Evolutionary conservation across 805 yeast genomes (phyloP).

Genomic region (Kuraishia hungarica): DNA sequence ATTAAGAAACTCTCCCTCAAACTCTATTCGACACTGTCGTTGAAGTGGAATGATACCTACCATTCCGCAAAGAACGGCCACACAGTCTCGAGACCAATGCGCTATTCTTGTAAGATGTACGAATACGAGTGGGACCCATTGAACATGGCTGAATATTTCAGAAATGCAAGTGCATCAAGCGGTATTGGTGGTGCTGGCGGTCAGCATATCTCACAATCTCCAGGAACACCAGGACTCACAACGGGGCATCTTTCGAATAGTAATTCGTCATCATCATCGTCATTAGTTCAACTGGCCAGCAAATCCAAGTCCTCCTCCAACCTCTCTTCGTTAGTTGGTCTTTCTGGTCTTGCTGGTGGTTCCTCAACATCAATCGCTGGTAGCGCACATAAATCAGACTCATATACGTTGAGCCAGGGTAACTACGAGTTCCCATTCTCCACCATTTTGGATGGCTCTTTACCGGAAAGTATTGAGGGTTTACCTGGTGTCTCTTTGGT

Average conservation of each 20-base stretch:
- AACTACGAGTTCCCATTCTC: constrained; percentile 89
- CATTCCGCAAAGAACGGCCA: constrained; percentile 38
- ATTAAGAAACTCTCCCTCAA: constrained; percentile 58
- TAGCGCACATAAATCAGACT: constrained; percentile 10
- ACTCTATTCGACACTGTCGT: constrained; percentile 56
- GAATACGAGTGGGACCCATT: constrained; percentile 75
- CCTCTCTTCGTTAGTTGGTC: constrained; percentile 10
- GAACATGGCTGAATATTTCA: constrained; percentile 36
- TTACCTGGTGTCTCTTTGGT: constrained; percentile 68
- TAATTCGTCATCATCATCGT: constrained; percentile 32
- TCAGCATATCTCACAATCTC: neutral
- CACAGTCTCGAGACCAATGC: constrained; percentile 32
- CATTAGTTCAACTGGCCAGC: constrained; percentile 24
- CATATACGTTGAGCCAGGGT: constrained; percentile 52
- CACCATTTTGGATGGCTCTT: constrained; percentile 73
- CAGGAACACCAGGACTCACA: constrained; percentile 13
- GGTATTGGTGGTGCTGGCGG: too few relatives aligned
- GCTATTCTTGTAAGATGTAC: constrained; percentile 54
- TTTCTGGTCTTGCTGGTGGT: constrained; percentile 4
- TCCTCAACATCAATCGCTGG: neutral
- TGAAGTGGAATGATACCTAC: constrained; percentile 54
- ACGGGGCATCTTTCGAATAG: constrained; percentile 25
- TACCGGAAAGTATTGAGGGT: constrained; percentile 87
- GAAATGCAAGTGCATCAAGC: constrained; percentile 2
- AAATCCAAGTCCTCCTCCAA: constrained; percentile 28